Evolutionary conservation across 1,284 basidiomycete genomes (phyloP), one percentile per base, ranked within the genome.

Genomic region (Cerrena zonata): DNA sequence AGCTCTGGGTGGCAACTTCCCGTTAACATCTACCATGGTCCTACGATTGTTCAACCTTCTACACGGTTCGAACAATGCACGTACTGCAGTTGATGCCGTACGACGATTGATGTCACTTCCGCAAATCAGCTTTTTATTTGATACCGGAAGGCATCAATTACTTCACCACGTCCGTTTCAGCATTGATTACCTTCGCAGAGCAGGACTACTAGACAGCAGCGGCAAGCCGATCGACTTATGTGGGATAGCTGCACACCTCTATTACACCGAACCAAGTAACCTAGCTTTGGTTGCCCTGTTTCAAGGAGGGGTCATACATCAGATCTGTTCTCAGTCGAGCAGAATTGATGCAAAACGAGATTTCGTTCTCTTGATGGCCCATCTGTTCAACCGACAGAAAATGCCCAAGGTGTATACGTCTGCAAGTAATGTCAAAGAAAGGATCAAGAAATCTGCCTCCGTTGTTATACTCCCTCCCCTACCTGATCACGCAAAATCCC

Each of bases 221-320:
- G 85, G 84, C 5, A 73, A 70, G 22, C 82, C 82, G 0, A 73
- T 81, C 61, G 80, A 84, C 56, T 65, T 85, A 2, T 81, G 76
- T 53, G 76, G 73, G 0, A 66, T 84, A 15, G 77, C 77, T 0
- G 69, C 77, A 0, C 79, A 79, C 52, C 67, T 87, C 10, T 84
- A 84, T 56, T 80, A 83, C 56, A 77, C 77, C 1, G 84, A 87
- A 60, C 84, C 84, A 0, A 78, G 76, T 63, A 87, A 86, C 60
- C 71, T 88, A 41, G 84, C 84, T 0, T 65, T 86, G 2, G 76
- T 82, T 5, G 63, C 73, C 1, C 69, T 87, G 2, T 65, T 86
- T 27, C 77, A 77, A 21, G 68, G 68, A 1, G 84, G 84, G 3
- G 72, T 78, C 41, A 53, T 87, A 11, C 84, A 86, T 59, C 57